Evolutionary conservation across 208 protist species (phyloP).

Genomic region (Acanthamoeba triangularis): DNA sequence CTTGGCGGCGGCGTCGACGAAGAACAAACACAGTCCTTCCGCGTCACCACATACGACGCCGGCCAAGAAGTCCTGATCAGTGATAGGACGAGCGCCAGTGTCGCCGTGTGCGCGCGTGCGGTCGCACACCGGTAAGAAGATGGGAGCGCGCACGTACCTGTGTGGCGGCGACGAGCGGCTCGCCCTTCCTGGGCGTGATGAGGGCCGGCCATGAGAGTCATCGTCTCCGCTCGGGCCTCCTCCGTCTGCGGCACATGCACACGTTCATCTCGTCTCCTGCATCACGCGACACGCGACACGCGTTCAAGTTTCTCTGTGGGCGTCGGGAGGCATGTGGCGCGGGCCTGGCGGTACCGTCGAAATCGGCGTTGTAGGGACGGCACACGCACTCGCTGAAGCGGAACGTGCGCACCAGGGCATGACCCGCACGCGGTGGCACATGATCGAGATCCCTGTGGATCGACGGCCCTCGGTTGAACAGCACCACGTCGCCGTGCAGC

Average conservation of each 20-base stretch:
- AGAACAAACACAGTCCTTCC: slow-evolving; percentile 68
- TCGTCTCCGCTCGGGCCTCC: slow-evolving; percentile 98
- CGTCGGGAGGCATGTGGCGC: not conserved
- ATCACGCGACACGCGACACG: not conserved
- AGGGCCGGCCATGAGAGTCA: slow-evolving; percentile 97
- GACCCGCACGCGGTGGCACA: slow-evolving; percentile 96
- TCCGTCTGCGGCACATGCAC: slow-evolving; percentile 99
- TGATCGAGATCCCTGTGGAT: slow-evolving; percentile 99
- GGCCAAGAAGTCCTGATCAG: slow-evolving; percentile 77
- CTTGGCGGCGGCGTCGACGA: slow-evolving; percentile 33
- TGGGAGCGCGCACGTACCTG: slow-evolving; percentile 92
- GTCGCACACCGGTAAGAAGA: not conserved
- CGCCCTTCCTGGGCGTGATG: slow-evolving; percentile 98
- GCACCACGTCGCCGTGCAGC: slow-evolving; percentile 98
- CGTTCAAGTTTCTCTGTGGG: not conserved
- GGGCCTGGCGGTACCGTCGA: slow-evolving; percentile 94
- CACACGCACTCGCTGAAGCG: slow-evolving; percentile 99
- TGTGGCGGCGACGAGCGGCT: slow-evolving; percentile 98
- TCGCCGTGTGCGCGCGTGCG: not conserved
- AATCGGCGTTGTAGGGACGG: slow-evolving; percentile 99
- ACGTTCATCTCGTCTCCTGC: slow-evolving; percentile 99
- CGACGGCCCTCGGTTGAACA: slow-evolving; percentile 99
- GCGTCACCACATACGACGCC: slow-evolving; percentile 61
- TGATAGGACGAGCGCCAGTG: no score
- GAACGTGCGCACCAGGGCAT: slow-evolving; percentile 99